These are phyloP conservation scores for Parathielavia hyrcaniae DNA, from an alignment of 495 filamentous ascomycete species.

Conservation along the genomic window DNA sequence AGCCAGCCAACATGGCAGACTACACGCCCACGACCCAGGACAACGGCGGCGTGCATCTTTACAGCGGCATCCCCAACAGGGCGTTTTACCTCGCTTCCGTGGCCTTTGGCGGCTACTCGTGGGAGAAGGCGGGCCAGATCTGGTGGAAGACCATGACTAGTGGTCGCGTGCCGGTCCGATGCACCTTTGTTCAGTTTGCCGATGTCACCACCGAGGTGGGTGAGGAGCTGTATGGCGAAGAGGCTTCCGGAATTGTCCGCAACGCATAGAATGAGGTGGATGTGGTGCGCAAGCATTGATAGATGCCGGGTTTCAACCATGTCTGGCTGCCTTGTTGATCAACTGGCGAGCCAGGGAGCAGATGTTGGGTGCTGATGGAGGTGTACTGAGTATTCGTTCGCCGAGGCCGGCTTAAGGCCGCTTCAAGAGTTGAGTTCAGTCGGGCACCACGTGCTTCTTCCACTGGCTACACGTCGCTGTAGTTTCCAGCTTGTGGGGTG, in stretches of 20 bases:
- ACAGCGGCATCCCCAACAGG: conserved; percentile 50
- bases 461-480: too few relatives aligned
- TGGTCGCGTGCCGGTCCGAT: conserved; percentile 31
- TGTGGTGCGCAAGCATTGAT: conserved; percentile 21
- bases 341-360: too few relatives aligned
- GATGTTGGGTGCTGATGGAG: too few relatives aligned
- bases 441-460: too few relatives aligned
- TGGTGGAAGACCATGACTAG: conserved; percentile 47
- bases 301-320: too few relatives aligned
- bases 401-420: too few relatives aligned
- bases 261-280: conserved; percentile 40
- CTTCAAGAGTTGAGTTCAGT: too few relatives aligned
- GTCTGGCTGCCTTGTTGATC: too few relatives aligned
- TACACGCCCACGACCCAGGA: conserved; percentile 35
- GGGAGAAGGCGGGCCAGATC: conserved; percentile 48
- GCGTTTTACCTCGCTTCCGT: conserved; percentile 45
- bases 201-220: conserved; percentile 39
- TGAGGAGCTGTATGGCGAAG: conserved; percentile 34
- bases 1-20: conserved; percentile 38
- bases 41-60: conserved; percentile 47
- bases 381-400: too few relatives aligned
- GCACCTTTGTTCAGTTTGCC: conserved; percentile 41
- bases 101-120: conserved; percentile 45
- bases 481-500: too few relatives aligned
- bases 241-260: conserved; percentile 33